Evolutionary conservation across 2,329 filamentous ascomycete genomes (phyloP).

Genomic region (Mollisiaceae sp.): DNA sequence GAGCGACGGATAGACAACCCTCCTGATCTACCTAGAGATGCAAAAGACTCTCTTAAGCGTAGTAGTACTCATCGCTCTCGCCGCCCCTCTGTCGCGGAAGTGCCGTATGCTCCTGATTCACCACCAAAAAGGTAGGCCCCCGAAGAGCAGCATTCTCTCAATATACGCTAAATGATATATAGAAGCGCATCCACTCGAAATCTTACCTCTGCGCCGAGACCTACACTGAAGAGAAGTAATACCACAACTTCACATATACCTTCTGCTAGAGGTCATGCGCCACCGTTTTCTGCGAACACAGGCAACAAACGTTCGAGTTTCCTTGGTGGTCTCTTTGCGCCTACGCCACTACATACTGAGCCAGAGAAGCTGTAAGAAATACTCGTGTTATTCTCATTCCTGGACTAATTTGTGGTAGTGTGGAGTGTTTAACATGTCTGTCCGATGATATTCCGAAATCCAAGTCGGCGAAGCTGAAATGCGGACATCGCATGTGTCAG

Average conservation of each 20-base stretch:
- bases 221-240: slow-evolving; percentile 34
- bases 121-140: slow-evolving; percentile 35
- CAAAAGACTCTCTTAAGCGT: slow-evolving; percentile 27
- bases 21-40: slow-evolving; percentile 11
- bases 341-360: slow-evolving; percentile 30
- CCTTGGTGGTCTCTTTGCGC: slow-evolving; percentile 35
- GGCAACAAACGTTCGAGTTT: slow-evolving; percentile 26
- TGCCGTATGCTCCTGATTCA: slow-evolving; percentile 24
- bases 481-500: slow-evolving; percentile 82
- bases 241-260: slow-evolving; percentile 33
- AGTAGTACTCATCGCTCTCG: slow-evolving; percentile 31
- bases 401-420: slow-evolving; percentile 50
- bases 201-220: slow-evolving; percentile 22
- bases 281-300: slow-evolving; percentile 27
- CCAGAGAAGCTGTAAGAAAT: slow-evolving; percentile 39
- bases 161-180: slow-evolving; percentile 17
- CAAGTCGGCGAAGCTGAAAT: slow-evolving; percentile 73
- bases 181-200: slow-evolving; percentile 31
- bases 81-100: slow-evolving; percentile 30
- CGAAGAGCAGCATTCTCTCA: background rate
- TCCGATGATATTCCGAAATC: slow-evolving; percentile 66
- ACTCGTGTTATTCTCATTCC: background rate
- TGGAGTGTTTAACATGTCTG: slow-evolving; percentile 75
- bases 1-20: slow-evolving; percentile 24
- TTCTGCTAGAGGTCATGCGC: slow-evolving; percentile 25